These are phyloP conservation scores for Tremellales sp. DNA, from an alignment of 1,284 basidiomycete genomes.

Conservation along the genomic window DNA sequence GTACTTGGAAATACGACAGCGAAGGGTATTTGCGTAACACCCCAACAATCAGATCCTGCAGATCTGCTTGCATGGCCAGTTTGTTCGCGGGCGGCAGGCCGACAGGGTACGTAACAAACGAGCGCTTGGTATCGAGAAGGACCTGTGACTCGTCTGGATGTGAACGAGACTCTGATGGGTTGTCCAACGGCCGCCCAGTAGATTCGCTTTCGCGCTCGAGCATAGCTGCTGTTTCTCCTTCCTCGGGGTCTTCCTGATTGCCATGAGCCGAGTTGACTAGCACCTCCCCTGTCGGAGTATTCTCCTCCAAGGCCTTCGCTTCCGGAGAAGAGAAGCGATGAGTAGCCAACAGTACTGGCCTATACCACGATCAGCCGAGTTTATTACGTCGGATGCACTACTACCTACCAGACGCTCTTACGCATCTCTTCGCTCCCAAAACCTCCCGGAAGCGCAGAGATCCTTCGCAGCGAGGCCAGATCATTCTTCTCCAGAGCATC, in stretches of 20 bases:
- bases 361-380: slow-evolving; percentile 10
- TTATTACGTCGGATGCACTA: neutral
- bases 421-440: slow-evolving; percentile 38
- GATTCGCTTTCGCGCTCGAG: neutral
- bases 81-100: slow-evolving; percentile 50
- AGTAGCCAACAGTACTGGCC: slow-evolving; percentile 29
- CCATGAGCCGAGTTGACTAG: too few species aligned
- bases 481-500: slow-evolving; percentile 34
- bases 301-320: slow-evolving; percentile 2
- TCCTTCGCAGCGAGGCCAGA: slow-evolving; percentile 23
- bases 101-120: slow-evolving; percentile 82
- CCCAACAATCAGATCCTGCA: slow-evolving; percentile 69
- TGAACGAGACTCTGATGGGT: slow-evolving; percentile 24
- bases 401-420: slow-evolving; percentile 36
- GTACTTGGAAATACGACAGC: slow-evolving; percentile 79
- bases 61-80: slow-evolving; percentile 59
- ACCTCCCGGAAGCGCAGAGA: slow-evolving; percentile 43
- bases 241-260: neutral
- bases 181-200: too few species aligned
- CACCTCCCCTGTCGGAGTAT: slow-evolving; percentile 4
- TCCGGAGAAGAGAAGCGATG: slow-evolving; percentile 2
- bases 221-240: neutral
- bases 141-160: slow-evolving; percentile 83
- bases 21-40: slow-evolving; percentile 68
- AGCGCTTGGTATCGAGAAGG: slow-evolving; percentile 75